Conservation (phyloP, 306 rosid genomes). For the Hylodesmum podocarpum region DNA sequence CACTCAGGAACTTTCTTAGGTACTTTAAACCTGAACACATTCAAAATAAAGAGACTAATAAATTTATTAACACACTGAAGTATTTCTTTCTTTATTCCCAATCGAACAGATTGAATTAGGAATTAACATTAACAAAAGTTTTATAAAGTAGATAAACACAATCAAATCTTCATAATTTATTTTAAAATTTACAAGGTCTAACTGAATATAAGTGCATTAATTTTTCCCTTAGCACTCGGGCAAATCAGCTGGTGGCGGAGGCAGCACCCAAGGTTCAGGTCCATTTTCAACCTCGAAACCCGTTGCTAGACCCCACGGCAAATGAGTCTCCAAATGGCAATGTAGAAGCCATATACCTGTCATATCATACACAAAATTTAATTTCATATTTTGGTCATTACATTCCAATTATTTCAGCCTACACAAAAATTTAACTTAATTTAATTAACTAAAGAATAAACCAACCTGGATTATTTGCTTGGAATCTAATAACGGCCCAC, state of each 20-base stretch:
- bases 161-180: neutral
- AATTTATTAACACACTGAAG: no score
- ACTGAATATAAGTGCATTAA: conserved; percentile 18
- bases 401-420: neutral
- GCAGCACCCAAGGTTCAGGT: conserved; percentile 32
- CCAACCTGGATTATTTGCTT: conserved; percentile 32
- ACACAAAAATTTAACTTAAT: conserved; percentile 1
- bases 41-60: no score
- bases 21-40: no score
- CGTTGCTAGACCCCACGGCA: conserved; percentile 59
- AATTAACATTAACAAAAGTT: neutral
- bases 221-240: conserved; percentile 38
- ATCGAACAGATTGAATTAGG: neutral
- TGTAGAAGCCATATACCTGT: conserved; percentile 56
- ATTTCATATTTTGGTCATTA: neutral
- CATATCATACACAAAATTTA: neutral
- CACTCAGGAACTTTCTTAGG: no score
- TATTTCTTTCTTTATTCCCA: neutral
- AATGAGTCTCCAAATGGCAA: conserved; percentile 56
- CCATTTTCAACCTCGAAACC: conserved; percentile 33
- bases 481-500: conserved; percentile 51
- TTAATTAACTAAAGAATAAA: neutral
- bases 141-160: neutral
- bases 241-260: conserved; percentile 57
- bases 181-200: neutral